phyloP scores from a whole-genome alignment of 768 basidiomycete species.

The Mycena epipterygia region DNA sequence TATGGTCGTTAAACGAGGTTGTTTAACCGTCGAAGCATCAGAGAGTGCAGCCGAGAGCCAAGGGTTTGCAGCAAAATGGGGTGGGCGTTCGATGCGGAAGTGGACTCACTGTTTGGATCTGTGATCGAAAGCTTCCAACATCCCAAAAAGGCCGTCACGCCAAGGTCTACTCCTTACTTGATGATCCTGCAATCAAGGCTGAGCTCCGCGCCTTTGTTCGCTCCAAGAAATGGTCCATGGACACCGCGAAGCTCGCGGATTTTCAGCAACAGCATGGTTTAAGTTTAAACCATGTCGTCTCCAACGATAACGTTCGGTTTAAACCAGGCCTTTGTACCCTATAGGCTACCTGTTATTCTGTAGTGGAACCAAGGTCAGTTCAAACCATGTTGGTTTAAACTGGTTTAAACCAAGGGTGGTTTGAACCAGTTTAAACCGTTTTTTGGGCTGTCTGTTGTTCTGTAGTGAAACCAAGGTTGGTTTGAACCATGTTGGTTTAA shows the following conservation, averaged over 20 bases:
- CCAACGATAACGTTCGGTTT: too few species aligned
- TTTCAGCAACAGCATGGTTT: too few species aligned
- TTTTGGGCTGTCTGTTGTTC: too few species aligned
- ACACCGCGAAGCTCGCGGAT: slow-evolving; percentile 33
- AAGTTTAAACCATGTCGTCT: too few species aligned
- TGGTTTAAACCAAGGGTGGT: too few species aligned
- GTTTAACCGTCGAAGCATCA: slow-evolving; percentile 31
- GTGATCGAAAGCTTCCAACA: slow-evolving; percentile 15
- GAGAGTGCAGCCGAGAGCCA: slow-evolving; percentile 31
- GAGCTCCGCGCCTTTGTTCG: slow-evolving; percentile 32
- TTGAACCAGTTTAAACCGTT: too few species aligned
- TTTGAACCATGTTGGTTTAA: too few species aligned
- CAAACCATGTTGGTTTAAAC: too few species aligned
- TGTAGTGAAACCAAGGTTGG: too few species aligned
- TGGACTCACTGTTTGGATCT: slow-evolving; percentile 34
- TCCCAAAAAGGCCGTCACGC: slow-evolving; percentile 28
- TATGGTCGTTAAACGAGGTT: slow-evolving; percentile 30
- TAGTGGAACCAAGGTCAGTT: too few species aligned
- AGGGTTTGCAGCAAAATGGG: slow-evolving; percentile 35
- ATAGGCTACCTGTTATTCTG: too few species aligned
- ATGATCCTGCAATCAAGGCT: slow-evolving; percentile 32
- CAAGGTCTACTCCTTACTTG: slow-evolving; percentile 33
- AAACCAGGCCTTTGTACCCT: too few species aligned
- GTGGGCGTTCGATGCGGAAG: slow-evolving; percentile 8
- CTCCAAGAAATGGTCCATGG: slow-evolving; percentile 40